These are phyloP conservation scores for Trichoderma sp. DNA, from an alignment of 2,329 filamentous ascomycete species.

Conservation along the genomic window DNA sequence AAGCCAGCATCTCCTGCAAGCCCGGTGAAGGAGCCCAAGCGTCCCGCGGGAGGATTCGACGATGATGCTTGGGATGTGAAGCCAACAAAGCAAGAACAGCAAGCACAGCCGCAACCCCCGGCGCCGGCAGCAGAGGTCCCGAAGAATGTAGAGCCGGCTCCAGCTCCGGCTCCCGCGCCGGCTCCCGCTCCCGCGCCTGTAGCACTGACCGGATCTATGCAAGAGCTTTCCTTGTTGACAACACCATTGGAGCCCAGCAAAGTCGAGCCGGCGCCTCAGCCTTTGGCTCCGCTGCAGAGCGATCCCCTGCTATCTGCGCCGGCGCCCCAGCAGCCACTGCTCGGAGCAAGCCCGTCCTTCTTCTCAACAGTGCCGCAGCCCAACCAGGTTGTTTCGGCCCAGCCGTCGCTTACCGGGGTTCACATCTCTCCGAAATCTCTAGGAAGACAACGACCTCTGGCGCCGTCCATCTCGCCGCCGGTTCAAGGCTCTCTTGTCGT, in stretches of 20 bases:
- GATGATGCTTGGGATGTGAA: slow-evolving; percentile 98
- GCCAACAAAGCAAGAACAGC: slow-evolving; percentile 59
- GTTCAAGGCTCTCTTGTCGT: slow-evolving; percentile 59
- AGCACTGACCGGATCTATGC: slow-evolving; percentile 54
- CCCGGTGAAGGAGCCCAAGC: slow-evolving; percentile 30
- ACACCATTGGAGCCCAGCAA: slow-evolving; percentile 53
- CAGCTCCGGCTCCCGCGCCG: not conserved
- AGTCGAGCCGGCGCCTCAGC: slow-evolving; percentile 25
- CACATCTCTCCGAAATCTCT: slow-evolving; percentile 28
- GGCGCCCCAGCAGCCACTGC: slow-evolving; percentile 40
- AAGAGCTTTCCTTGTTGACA: slow-evolving; percentile 53
- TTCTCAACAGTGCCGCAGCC: slow-evolving; percentile 41
- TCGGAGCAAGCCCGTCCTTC: slow-evolving; percentile 57
- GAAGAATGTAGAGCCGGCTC: not conserved
- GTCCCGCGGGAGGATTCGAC: slow-evolving; percentile 66
- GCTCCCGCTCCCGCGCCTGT: not conserved
- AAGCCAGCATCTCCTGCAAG: slow-evolving; percentile 26
- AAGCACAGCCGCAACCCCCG: slow-evolving; percentile 29
- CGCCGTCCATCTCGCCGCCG: slow-evolving; percentile 55
- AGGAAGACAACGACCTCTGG: slow-evolving; percentile 63
- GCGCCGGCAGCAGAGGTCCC: slow-evolving; percentile 22
- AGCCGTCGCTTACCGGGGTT: not conserved
- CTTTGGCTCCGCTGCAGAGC: slow-evolving; percentile 22
- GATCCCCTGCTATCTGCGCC: not conserved
- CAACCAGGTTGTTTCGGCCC: not conserved